These are phyloP conservation scores for Aspergillus kassunensis DNA, from an alignment of 495 filamentous ascomycete species.

Conservation along the genomic window DNA sequence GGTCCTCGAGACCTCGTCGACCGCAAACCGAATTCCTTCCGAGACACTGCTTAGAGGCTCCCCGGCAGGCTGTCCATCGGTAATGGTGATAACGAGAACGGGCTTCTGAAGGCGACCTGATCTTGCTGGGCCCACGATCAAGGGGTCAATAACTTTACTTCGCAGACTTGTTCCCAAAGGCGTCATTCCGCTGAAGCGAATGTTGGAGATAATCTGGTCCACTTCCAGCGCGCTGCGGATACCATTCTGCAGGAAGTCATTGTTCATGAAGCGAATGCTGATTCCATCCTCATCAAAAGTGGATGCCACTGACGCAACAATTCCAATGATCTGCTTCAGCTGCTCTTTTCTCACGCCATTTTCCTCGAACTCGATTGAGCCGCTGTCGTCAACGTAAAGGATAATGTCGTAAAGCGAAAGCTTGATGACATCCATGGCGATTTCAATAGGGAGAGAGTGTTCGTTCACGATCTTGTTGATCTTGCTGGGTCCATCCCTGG, in stretches of 20 bases:
- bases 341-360: conserved; percentile 64
- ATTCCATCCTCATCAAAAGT: conserved; percentile 71
- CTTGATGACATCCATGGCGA: conserved; percentile 65
- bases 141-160: conserved; percentile 58
- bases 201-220: conserved; percentile 49
- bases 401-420: conserved; percentile 63
- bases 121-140: conserved; percentile 51
- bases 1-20: conserved; percentile 40
- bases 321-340: conserved; percentile 56
- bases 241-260: conserved; percentile 42
- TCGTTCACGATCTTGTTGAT: conserved; percentile 50
- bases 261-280: conserved; percentile 70
- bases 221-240: conserved; percentile 58
- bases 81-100: conserved; percentile 65
- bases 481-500: conserved; percentile 42
- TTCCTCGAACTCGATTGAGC: conserved; percentile 66
- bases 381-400: conserved; percentile 69
- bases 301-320: conserved; percentile 59
- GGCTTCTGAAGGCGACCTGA: conserved; percentile 56
- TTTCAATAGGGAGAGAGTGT: conserved; percentile 56
- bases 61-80: conserved; percentile 62
- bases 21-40: conserved; percentile 48
- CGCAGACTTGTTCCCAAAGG: conserved; percentile 61
- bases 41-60: conserved; percentile 46
- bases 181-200: conserved; percentile 64